A percentile compares a stretch with the other conserved stretches of the same genome.
phyloP scores from a whole-genome alignment of 371 early-diverging fungal species.

The Scutellospora calospora region DNA sequence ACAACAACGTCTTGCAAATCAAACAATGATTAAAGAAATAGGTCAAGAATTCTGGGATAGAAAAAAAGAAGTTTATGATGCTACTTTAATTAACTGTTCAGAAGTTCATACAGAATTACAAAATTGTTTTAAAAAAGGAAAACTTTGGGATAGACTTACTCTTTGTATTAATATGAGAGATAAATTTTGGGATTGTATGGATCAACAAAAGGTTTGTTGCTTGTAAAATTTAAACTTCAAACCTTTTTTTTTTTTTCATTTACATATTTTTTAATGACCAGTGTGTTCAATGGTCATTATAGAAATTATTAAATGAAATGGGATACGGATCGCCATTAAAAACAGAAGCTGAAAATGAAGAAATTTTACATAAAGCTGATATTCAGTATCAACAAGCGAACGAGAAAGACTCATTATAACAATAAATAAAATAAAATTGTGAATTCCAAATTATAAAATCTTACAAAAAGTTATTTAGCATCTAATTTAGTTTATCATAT shows the following conservation, averaged over 20 bases:
- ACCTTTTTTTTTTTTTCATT: neutral
- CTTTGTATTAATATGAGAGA: conserved; percentile 14
- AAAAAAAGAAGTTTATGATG: conserved; percentile 26
- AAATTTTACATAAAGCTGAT: conserved; percentile 38
- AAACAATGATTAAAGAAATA: neutral
- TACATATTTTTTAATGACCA: neutral
- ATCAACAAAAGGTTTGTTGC: conserved; percentile 28
- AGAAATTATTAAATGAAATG: conserved; percentile 27
- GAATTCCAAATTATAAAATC: neutral
- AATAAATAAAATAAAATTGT: neutral
- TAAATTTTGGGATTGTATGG: conserved; percentile 44
- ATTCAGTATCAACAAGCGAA: neutral
- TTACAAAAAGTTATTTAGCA: too few species aligned
- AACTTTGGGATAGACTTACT: neutral
- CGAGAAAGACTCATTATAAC: neutral
- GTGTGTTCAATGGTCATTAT: neutral
- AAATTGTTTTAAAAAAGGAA: conserved; percentile 36
- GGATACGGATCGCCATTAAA: conserved; percentile 22
- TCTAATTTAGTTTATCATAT: neutral
- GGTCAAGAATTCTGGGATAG: neutral
- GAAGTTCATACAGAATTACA: conserved; percentile 34
- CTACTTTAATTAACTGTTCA: conserved; percentile 39
- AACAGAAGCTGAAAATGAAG: conserved; percentile 35
- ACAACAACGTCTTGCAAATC: neutral
- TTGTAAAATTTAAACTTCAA: neutral